A percentile compares a stretch with the other conserved stretches of the same genome.
These are phyloP conservation scores for Globisporangium barbulae DNA, from an alignment of 352 stramenopile species.

Conservation along the genomic window DNA sequence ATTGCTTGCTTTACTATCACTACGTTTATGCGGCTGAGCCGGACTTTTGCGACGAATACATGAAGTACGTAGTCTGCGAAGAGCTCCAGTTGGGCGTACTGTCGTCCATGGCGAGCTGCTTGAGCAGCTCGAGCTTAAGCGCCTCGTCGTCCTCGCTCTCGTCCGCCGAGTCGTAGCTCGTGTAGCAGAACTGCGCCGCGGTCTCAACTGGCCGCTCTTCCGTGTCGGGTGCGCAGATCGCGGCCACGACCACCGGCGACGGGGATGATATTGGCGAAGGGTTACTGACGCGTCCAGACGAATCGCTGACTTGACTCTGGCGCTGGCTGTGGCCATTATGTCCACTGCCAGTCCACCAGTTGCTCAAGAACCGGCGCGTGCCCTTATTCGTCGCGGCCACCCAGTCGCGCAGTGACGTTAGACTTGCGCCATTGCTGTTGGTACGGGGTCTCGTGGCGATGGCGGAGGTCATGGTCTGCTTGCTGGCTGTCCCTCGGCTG, in stretches of 20 bases:
- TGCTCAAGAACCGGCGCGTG: conserved; percentile 7
- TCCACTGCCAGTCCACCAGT: background rate
- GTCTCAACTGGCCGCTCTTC: conserved; percentile 9
- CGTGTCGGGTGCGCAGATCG: conserved; percentile 8
- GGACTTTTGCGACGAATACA: conserved; percentile 14
- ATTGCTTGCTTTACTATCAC: background rate
- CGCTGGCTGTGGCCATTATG: background rate
- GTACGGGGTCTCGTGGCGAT: background rate
- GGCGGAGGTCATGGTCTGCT: background rate
- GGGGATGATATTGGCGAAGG: background rate
- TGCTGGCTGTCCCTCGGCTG: background rate
- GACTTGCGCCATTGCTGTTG: background rate
- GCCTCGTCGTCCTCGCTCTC: background rate
- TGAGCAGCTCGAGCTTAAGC: conserved; percentile 7
- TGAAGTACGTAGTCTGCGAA: background rate
- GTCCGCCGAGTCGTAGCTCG: conserved; percentile 11
- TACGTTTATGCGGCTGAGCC: conserved; percentile 6
- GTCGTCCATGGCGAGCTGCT: background rate
- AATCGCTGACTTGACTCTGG: background rate
- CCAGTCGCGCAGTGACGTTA: conserved; percentile 2
- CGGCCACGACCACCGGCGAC: background rate
- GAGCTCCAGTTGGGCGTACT: background rate
- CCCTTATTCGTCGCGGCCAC: conserved; percentile 13
- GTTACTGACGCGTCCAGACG: background rate
- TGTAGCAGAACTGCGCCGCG: conserved; percentile 11